Percentiles rank a stretch among this genome's conserved stretches.
Conservation (phyloP, 148 eudicot species). For the Heliosperma pusillum region DNA sequence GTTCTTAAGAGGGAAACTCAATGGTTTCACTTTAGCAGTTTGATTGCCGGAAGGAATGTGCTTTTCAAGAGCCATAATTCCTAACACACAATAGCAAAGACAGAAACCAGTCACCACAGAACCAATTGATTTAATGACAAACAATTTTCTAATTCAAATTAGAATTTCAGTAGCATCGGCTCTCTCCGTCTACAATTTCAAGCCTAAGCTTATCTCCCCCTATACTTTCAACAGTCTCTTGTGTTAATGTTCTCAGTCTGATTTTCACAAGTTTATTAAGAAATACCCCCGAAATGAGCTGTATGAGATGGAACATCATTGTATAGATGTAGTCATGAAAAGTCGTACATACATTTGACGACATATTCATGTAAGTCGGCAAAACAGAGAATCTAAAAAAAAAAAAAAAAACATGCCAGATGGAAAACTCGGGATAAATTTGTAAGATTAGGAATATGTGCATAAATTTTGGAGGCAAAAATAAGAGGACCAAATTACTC, state of each 20-base stretch:
- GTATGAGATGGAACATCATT: not conserved
- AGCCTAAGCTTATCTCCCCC: not conserved
- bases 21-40: constrained; percentile 47
- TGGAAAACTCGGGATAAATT: not conserved
- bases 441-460: not conserved
- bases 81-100: constrained; percentile 28
- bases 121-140: not conserved
- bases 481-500: not conserved
- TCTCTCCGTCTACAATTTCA: not conserved
- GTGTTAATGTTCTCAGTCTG: not conserved
- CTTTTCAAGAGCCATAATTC: constrained; percentile 79
- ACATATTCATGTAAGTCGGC: not conserved
- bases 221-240: not conserved
- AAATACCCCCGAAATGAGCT: not conserved
- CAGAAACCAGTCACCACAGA: constrained; percentile 14
- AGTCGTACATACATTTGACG: not conserved
- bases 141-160: not conserved
- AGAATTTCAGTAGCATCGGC: not conserved
- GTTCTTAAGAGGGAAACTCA: constrained; percentile 56
- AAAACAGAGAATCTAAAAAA: not conserved
- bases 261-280: not conserved
- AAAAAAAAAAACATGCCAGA: constrained; percentile 8
- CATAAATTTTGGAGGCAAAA: not conserved
- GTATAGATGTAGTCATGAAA: not conserved
- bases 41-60: constrained; percentile 48